Base-by-base conservation (phyloP, 2,329 filamentous ascomycete genomes). In the Pseudogymnoascus sp. region DNA sequence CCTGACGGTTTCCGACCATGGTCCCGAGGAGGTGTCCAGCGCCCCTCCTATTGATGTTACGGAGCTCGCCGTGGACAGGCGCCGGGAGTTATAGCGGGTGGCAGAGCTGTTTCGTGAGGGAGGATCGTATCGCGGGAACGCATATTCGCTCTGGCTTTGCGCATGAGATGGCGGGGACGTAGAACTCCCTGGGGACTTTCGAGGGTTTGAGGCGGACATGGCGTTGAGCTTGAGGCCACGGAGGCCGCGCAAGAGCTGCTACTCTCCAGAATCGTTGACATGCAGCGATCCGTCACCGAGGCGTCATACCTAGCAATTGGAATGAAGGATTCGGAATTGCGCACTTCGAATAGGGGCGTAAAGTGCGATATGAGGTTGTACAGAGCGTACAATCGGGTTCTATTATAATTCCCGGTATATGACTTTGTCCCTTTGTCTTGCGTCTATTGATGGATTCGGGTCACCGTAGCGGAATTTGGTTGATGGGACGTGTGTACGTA, bases 1-100 rank as follows among this genome's bases (percentile, higher is more conserved):
- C 58, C 77, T 80, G 67, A 87, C 79, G 14, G 86, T 80, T 63
- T 80, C 75, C 63, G 78, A 76, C 77, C 82, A 78, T 73, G 73
- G 79, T 67, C 70, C 78, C 1, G 81, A 76, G n/a, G 84, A 82
- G 7, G 83, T 85, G 70, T 96, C 91, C 63, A 96, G 77, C 35
- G 84, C 81, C n/a, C 91, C 91, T 64, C 91, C 91, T 71, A 96
- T 85, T 32, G 92, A 97, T 71, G 87, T 85, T 67, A 93, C 84
- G 20, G 93, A 97, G 78, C 91, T 96, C 47, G 92, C 87, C 25
- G 86, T 89, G 60, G 94, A 97, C 64, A 85, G 89, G 74, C 91
- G 83, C 71, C 92, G 81, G 57, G 82, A 78, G 61, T 72, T 72
- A 67, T 81, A 80, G 65, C 67, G 69, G 28, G 64, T 63, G 64